Base-by-base conservation (phyloP, 257 asterid species). In the Ehretia macrophylla region DNA sequence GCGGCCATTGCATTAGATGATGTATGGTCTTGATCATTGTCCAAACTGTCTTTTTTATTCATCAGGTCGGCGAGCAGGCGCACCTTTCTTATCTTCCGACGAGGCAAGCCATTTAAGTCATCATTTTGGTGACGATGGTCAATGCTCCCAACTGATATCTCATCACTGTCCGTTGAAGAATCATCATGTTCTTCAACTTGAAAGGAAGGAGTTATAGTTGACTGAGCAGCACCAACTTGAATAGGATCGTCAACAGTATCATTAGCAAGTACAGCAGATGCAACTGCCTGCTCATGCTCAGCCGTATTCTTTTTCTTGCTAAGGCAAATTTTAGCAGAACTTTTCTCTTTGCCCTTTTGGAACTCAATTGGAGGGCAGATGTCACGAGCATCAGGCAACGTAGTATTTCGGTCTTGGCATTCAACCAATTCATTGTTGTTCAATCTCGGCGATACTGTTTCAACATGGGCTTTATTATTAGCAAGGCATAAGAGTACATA, bases 61-160 rank as follows among this genome's bases (percentile, higher is more conserved):
- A 93, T 59, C 58, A 92, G 79, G 61, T 93, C 97, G 44, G 87
- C 75, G 71, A 89, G 65, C 67, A 75, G 80, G 32, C 96, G 95
- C 61, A 86, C 60, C 74, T 86, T 92, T 46, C 75, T 79, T 65
- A 72, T 75, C 67, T 84, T 81, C 61, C 70, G 75, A 42, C 51
- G 67, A 1, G 74, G 65, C 45, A 65, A 5, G 38, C 65, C 73
- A 75, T 32, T 66, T 52, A 68, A 17, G 60, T 59, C 42, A 32
- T 65, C 83, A 59, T 11, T n/a, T 3, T 65, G 48, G 23, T 19
- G 55, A 22, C 27, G 32, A 12, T 18, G 46, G 5, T 20, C 32
- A 6, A 37, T 57, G 20, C 13, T 57, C 18, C 46, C 20, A 6
- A 38, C 19, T 40, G 47, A 47, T 47, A 49, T 49, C 9, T 20